A percentile compares a stretch with the other conserved stretches of the same genome.
Evolutionary conservation across 2,329 filamentous ascomycete genomes (phyloP).

Genomic region (Zasmidium cellare): DNA sequence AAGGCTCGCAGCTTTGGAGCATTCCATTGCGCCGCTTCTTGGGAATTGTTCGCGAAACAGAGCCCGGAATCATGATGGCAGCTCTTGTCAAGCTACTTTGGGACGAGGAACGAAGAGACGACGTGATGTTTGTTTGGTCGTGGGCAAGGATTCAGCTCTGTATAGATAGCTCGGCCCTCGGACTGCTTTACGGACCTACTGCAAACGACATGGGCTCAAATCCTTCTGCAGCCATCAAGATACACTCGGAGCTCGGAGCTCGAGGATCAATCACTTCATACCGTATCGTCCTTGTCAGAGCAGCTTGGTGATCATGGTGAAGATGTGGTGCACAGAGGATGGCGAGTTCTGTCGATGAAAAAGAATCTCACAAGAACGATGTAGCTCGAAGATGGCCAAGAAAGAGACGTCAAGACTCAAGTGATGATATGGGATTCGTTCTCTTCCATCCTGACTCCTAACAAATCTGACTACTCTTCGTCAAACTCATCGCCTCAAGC

Average conservation of each 20-base stretch:
- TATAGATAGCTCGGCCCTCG: neutral
- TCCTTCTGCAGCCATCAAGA: neutral
- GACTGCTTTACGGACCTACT: neutral
- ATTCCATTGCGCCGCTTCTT: slow-evolving; percentile 27
- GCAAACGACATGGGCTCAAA: neutral
- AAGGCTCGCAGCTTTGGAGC: slow-evolving; percentile 26
- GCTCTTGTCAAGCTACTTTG: neutral
- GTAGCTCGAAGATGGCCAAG: too few species aligned
- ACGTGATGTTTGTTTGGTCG: neutral
- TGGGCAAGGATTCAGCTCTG: neutral
- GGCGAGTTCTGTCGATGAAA: neutral
- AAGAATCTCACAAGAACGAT: neutral
- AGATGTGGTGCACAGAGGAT: neutral
- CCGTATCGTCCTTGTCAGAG: neutral
- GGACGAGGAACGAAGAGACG: neutral
- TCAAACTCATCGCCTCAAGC: too few species aligned
- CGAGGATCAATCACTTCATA: neutral
- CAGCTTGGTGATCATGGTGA: neutral
- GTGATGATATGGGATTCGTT: too few species aligned
- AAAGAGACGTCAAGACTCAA: too few species aligned
- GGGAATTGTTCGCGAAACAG: slow-evolving; percentile 10
- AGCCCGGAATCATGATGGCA: neutral
- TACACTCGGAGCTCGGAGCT: neutral
- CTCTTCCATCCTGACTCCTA: too few species aligned
- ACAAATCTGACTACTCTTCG: too few species aligned